A percentile compares a stretch with the other conserved stretches of the same genome.
These are phyloP conservation scores for Claviceps monticola DNA, from an alignment of 2,329 filamentous ascomycete genomes.

Conservation along the genomic window DNA sequence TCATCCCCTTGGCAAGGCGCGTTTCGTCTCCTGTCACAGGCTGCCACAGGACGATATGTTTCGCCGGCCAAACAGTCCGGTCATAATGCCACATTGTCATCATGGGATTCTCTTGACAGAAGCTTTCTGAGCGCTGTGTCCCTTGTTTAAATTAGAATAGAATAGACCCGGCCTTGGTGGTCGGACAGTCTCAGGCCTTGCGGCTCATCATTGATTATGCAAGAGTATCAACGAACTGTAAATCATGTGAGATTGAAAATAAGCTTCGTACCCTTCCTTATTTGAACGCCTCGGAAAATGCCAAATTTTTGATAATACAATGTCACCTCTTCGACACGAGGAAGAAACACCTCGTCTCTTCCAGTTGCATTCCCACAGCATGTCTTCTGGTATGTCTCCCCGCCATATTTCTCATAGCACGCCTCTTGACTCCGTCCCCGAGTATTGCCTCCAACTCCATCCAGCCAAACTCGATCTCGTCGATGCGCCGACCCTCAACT, in stretches of 20 bases:
- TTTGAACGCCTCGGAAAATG: constrained; percentile 23
- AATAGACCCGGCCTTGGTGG: neutral
- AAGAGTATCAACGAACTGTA: neutral
- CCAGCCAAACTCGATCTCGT: neutral
- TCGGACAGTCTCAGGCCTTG: neutral
- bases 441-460: neutral
- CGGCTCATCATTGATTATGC: neutral
- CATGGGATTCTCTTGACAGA: neutral
- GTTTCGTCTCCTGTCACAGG: neutral
- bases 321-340: constrained; percentile 13
- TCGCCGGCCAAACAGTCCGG: neutral
- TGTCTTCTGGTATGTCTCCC: neutral
- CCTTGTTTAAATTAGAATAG: neutral
- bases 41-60: neutral
- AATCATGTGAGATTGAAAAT: constrained; percentile 4
- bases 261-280: constrained; percentile 8
- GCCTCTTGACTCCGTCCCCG: constrained; percentile 7
- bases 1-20: neutral
- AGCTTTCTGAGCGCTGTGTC: neutral
- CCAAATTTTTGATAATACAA: constrained; percentile 20
- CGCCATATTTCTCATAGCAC: neutral
- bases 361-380: neutral
- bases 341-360: neutral
- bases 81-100: neutral
- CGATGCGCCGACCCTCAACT: constrained; percentile 8